Base-by-base conservation (phyloP, 495 filamentous ascomycete genomes). In the Rhypophila decipiens region DNA sequence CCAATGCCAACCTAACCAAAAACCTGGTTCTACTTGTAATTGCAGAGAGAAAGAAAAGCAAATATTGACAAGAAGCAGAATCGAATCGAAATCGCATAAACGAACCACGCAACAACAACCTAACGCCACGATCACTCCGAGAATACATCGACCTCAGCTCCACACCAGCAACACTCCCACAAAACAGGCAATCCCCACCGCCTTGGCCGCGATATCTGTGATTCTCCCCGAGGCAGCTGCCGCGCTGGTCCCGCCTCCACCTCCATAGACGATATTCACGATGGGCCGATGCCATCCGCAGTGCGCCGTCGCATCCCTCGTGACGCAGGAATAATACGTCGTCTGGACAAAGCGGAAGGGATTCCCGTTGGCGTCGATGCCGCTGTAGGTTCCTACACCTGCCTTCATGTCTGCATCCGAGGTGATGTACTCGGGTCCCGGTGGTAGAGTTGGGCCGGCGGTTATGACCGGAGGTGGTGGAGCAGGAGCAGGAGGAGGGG, bases 251-350 rank as follows among this genome's bases (percentile, higher is more conserved):
- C n/a, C n/a, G n/a, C n/a, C 21, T 42, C 39, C 13, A 47, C 13
- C 24, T 52, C 51, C 24, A 38, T 33, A 21, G 46, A 51, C 15
- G 2, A 51, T 47, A 9, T 50, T 59, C 9, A 73, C 38, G 17
- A 76, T 64, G 3, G 67, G 70, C 44, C 65, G 58, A 47, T 72
- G 70, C 61, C 61, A 66, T 1, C 72, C 71, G 50, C 72, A 75
- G 42, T 68, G 63, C 24, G 60, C 56, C 22, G 64, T 51, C 15
- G 51, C 39, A 22, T 48, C 52, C 15, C 57, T 57, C 18, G 63
- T 63, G 23, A 65, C 56, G 46, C 72, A 73, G 27, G 57, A 65
- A 49, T 58, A 72, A 44, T 66, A 73, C 3, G 71, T 73, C 21
- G 68, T 74, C 52, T 66, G 62, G 21, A 53, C 47, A 49, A 55